These are phyloP conservation scores for Neurospora sp. DNA, from an alignment of 2,329 filamentous ascomycete species.

Conservation along the genomic window DNA sequence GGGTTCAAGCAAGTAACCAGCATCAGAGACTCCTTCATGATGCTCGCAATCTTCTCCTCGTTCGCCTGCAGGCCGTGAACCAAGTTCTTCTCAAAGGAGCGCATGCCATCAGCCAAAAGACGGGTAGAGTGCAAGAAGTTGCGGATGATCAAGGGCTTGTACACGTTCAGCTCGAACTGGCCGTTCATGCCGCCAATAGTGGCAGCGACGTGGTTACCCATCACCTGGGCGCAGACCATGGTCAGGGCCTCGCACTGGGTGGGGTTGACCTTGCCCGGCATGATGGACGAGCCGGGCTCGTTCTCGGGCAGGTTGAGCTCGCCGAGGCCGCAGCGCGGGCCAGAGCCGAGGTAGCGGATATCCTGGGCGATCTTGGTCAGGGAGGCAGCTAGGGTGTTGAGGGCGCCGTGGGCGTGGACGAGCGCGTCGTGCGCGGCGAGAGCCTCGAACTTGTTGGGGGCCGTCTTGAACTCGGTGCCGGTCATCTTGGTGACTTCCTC, in stretches of 20 bases:
- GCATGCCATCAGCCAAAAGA: constrained; percentile 85
- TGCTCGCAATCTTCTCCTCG: constrained; percentile 78
- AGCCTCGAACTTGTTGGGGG: constrained; percentile 98
- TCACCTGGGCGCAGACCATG: constrained; percentile 96
- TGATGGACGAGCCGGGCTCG: constrained; percentile 95
- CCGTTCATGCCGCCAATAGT: constrained; percentile 95
- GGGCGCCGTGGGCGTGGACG: constrained; percentile 83
- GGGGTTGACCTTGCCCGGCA: constrained; percentile 99
- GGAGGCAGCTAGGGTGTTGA: constrained; percentile 86
- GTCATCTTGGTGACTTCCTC: constrained; percentile 87
- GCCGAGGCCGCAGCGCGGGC: constrained; percentile 88
- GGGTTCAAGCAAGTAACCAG: constrained; percentile 96
- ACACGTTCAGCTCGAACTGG: constrained; percentile 98
- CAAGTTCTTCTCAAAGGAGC: constrained; percentile 88
- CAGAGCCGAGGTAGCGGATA: constrained; percentile 91
- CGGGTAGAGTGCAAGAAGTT: constrained; percentile 90
- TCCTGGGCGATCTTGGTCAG: constrained; percentile 98
- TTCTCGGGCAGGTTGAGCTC: constrained; percentile 94
- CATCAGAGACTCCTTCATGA: constrained; percentile 97
- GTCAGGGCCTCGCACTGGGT: constrained; percentile 97
- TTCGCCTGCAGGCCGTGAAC: constrained; percentile 83
- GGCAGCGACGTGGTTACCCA: constrained; percentile 90
- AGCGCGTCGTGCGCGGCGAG: constrained; percentile 93
- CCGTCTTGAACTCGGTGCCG: constrained; percentile 85
- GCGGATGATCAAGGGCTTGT: constrained; percentile 93